phyloP scores from a whole-genome alignment of 1,284 basidiomycete species.

The Pseudozyma hubeiensis region DNA sequence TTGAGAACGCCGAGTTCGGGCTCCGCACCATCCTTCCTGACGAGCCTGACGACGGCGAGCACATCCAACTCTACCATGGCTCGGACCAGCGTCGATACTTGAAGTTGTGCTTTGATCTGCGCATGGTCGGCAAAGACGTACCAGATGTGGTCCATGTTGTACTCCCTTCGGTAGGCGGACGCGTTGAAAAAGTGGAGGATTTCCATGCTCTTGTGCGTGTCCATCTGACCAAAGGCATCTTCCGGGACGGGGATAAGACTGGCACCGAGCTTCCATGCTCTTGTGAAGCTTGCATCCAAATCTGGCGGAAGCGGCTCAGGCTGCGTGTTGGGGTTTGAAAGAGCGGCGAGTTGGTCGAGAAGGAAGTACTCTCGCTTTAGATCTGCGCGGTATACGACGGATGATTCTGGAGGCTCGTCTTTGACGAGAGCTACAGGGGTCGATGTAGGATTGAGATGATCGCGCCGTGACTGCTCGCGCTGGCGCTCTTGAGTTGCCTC shows the following conservation, averaged over 20 bases:
- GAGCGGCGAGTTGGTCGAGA: constrained; percentile 55
- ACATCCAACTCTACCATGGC: constrained; percentile 79
- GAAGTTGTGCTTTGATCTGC: constrained; percentile 80
- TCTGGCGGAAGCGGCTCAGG: constrained; percentile 73
- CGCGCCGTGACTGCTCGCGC: constrained; percentile 18
- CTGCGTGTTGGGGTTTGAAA: constrained; percentile 68
- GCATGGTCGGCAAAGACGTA: constrained; percentile 84
- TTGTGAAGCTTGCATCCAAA: constrained; percentile 77
- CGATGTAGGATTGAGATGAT: constrained; percentile 29
- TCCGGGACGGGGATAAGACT: constrained; percentile 80
- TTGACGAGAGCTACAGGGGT: constrained; percentile 18
- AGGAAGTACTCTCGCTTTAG: constrained; percentile 43
- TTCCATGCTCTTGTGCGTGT: constrained; percentile 84
- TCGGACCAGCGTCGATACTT: constrained; percentile 84
- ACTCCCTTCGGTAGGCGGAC: constrained; percentile 72
- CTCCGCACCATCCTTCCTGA: constrained; percentile 78
- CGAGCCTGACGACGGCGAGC: constrained; percentile 84
- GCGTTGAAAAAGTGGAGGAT: constrained; percentile 83
- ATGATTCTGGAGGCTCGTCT: constrained; percentile 9
- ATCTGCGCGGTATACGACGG: constrained; percentile 35
- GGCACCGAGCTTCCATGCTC: constrained; percentile 91
- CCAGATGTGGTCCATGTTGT: constrained; percentile 85
- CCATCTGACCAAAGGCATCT: constrained; percentile 78
- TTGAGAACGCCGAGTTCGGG: constrained; percentile 73
- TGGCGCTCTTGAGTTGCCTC: constrained; percentile 28